These are phyloP conservation scores for Rauvolfia tetraphylla DNA, from an alignment of 257 asterid genomes.

Conservation along the genomic window DNA sequence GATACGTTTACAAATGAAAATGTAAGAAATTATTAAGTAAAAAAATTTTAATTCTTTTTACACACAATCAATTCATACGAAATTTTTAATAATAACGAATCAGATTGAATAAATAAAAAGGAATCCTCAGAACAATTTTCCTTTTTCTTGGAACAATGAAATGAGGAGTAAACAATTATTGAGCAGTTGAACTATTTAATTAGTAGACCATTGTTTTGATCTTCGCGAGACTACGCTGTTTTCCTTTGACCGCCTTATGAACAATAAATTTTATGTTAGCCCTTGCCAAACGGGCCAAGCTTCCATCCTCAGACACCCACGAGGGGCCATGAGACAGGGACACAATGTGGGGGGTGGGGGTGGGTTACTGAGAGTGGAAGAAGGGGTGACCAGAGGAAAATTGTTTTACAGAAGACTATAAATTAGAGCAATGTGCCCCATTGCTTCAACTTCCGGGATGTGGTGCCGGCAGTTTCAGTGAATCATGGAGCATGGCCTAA, in stretches of 20 bases:
- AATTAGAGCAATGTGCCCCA: slow-evolving; percentile 14
- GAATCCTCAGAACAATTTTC: too few species aligned
- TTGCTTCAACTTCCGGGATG: not conserved
- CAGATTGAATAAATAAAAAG: too few species aligned
- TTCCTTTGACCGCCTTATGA: not conserved
- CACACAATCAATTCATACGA: too few species aligned
- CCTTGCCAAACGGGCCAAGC: not conserved
- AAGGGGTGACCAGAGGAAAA: not conserved
- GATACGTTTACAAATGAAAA: too few species aligned
- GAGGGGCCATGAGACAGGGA: not conserved
- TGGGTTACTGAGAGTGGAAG: not conserved
- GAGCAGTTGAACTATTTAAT: too few species aligned
- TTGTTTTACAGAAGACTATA: not conserved
- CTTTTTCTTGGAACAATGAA: too few species aligned
- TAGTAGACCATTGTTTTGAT: too few species aligned
- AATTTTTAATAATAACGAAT: too few species aligned
- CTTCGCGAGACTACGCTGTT: too few species aligned
- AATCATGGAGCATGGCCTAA: slow-evolving; percentile 20
- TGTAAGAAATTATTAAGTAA: too few species aligned
- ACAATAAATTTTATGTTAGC: not conserved
- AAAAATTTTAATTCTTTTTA: too few species aligned
- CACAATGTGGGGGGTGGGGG: not conserved
- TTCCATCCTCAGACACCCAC: slow-evolving; percentile 5
- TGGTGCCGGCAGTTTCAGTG: slow-evolving; percentile 13
- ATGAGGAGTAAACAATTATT: too few species aligned